Base-by-base conservation (phyloP, 805 yeast genomes). In the Candida sithepensis region DNA sequence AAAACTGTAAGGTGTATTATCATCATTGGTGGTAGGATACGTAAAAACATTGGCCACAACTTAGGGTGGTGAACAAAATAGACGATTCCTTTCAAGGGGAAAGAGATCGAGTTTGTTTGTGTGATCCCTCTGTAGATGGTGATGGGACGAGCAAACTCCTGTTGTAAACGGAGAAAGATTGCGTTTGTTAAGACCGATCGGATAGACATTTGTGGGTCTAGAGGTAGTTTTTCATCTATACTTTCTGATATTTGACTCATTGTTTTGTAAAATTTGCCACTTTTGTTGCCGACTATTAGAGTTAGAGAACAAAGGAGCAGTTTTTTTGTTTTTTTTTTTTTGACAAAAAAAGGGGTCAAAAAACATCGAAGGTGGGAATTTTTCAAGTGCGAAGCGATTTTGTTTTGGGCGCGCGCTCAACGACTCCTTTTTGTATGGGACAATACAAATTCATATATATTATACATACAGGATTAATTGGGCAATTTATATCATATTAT, bases 21-120 rank as follows among this genome's bases (percentile, higher is more conserved):
- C 28, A 59, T 30, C 16, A 56, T 49, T 2, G 65, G 61, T 10
- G 61, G 58, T 16, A 61, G 5, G 36, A 62, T 38, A 2, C 61
- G 54, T 13, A 60, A 21, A 24, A 55, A 58, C 3, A 61, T 22
- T 12, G 67, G 67, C 57, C 62, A 56, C n/a, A 64, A 39, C 18
- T 47, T 51, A 4, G 59, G 56, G 39, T 60, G 53, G 32, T 52
- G 49, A 23, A 56, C 50, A 44, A 63, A 64, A 33, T 60, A 61
- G 3, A 34, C 14, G 3, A 65, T 43, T 1, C 68, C 69, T 45
- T 56, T 53, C 8, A 60, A 18, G 4, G 67, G 66, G 34, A 56
- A 60, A 2, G 50, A 22, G 8, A 46, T 45, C 2, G 62, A 50
- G 1, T 52, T 51, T 12, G 56, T 46, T 16, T 50, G 52, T 0